Evolutionary conservation across 2,329 filamentous ascomycete species (phyloP).

Genomic region (Chrysoporthe austroafricana): DNA sequence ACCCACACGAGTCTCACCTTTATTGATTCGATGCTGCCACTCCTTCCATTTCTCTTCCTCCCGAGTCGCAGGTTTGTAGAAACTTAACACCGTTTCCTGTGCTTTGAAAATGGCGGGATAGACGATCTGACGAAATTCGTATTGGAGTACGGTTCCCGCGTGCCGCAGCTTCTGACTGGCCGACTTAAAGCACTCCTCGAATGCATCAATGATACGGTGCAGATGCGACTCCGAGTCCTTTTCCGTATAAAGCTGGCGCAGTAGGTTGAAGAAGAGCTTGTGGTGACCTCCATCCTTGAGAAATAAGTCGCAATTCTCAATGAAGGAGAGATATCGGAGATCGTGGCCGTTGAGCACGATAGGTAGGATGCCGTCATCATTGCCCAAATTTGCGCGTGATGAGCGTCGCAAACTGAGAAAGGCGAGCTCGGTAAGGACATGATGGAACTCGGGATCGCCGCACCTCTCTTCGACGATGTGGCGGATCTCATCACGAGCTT

Average conservation of each 20-base stretch:
- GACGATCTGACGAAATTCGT: background rate
- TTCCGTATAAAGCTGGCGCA: background rate
- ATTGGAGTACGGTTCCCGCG: background rate
- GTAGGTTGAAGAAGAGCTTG: constrained; percentile 5
- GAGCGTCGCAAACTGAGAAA: no score
- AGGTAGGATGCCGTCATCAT: background rate
- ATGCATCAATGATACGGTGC: background rate
- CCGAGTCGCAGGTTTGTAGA: background rate
- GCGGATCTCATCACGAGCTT: no score
- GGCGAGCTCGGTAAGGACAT: no score
- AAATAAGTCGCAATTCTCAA: background rate
- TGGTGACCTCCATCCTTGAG: background rate
- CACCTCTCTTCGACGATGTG: no score
- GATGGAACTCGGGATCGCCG: no score
- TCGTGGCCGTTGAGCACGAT: background rate
- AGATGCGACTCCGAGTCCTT: background rate
- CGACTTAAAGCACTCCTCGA: background rate
- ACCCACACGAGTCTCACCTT: background rate
- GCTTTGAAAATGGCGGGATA: background rate
- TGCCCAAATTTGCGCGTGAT: background rate
- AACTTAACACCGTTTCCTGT: background rate
- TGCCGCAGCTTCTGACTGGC: background rate
- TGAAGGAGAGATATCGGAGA: background rate
- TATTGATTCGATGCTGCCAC: background rate
- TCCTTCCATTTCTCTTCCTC: background rate